Evolutionary conservation across 495 filamentous ascomycete species (phyloP), one percentile per base, ranked within the genome.

Genomic region (Chlorociboria aeruginascens): DNA sequence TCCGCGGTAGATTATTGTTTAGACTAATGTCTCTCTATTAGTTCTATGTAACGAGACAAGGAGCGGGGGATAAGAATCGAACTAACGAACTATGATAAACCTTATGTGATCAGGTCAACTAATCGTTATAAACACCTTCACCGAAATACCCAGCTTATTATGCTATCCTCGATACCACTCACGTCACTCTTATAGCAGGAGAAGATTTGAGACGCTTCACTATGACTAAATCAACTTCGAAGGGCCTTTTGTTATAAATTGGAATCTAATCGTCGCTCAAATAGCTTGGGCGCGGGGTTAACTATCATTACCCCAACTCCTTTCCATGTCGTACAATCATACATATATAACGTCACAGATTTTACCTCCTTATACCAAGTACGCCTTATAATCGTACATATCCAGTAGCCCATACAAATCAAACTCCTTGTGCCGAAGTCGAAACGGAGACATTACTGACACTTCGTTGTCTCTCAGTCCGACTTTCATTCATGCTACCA

Each of bases 391-490:
- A 40, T 54, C 28, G 44, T 55, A 55, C 52, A 55, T 38, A 43
- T 41, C 47, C 32, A 39, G 38, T 13, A n/a, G 11, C 28, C 32
- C 36, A 11, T 41, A 34, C 45, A 30, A 30, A 37, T 33, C 35
- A 43, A 46, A 47, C 47, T 30, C 42, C 38, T n/a, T 44, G 42
- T n/a, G 17, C 34, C 3, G 41, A 13, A 25, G 33, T 28, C 12
- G 39, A 10, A 32, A n/a, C 31, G 8, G 56, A 55, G n/a, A 39
- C 30, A 48, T 56, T 50, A 35, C 53, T 74, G 33, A 76, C 63
- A 38, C 73, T 77, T 47, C 71, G 56, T 50, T 73, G 71, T 41
- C 72, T 56, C 45, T 72, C 73, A 1, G 71, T 73, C 3, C 61
- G 54, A 16, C 48, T 55, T 17, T 55, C 56, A 40, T 50, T 61